phyloP scores from a whole-genome alignment of 2,329 filamentous ascomycete species.

The Botryotinia globosa region DNA sequence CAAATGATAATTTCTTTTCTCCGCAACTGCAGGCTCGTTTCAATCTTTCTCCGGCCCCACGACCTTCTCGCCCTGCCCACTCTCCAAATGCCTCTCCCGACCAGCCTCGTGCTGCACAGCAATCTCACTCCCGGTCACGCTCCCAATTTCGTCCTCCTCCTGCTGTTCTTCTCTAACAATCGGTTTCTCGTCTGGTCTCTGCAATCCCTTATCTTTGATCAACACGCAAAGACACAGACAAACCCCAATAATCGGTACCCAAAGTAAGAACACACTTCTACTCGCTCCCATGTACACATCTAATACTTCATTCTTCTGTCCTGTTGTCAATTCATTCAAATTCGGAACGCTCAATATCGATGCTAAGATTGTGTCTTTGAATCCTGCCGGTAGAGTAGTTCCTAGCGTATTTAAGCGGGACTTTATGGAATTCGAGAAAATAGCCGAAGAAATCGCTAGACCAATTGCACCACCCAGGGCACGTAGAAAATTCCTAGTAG shows the following conservation, averaged over 20 bases:
- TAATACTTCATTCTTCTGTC: conserved; percentile 42
- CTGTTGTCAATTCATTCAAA: conserved; percentile 22
- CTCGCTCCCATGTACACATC: conserved; percentile 53
- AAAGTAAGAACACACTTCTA: conserved; percentile 54
- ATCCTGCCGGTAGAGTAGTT: conserved; percentile 25
- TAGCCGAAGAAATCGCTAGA: conserved; percentile 54
- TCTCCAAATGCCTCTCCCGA: conserved; percentile 1
- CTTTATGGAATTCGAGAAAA: conserved; percentile 43
- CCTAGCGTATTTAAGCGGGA: conserved; percentile 22
- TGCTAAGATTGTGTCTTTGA: conserved; percentile 28
- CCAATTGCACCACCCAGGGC: conserved; percentile 57
- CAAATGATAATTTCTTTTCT: neutral
- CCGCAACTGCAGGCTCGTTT: neutral
- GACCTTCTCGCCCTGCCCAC: neutral
- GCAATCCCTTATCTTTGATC: conserved; percentile 51
- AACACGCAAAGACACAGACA: conserved; percentile 51
- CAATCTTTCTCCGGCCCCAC: neutral
- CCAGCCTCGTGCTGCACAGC: neutral
- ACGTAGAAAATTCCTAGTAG: conserved; percentile 60
- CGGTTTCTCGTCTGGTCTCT: conserved; percentile 33
- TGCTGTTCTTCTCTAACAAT: neutral
- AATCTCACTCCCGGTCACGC: neutral
- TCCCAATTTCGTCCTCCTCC: neutral
- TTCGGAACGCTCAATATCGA: conserved; percentile 34
- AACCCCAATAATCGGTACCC: conserved; percentile 51